Base-by-base conservation (phyloP, 192 early-diverging fungal species). In the Coemansia asiatica region DNA sequence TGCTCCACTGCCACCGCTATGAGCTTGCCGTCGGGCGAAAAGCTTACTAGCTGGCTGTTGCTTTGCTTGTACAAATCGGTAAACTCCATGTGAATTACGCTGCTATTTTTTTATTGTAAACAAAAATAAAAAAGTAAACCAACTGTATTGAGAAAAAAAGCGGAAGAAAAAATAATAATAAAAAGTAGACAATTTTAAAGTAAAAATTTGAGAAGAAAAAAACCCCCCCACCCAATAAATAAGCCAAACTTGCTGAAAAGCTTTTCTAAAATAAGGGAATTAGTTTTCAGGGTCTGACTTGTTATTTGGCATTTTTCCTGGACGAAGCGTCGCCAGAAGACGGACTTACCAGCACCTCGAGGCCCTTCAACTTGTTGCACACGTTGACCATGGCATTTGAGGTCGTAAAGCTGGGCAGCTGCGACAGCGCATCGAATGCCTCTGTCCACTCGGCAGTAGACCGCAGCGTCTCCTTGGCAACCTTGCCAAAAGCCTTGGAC, bases 1-100 rank as follows among this genome's bases (percentile, higher is more conserved):
- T 82, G 79, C 65, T 82, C 74, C 0, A 82, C 74, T 0, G 63
- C 69, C 22, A 82, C 68, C 7, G 79, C 79, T 12, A 82, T 61
- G 53, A 63, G 69, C 27, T 64, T 56, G 1, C 79, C 79, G 65
- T 73, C 68, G 2, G 79, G 79, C 67, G 79, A 82, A 49, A 71
- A 82, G 64, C 26, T 16, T 13, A 60, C 78, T 58, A 81, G 57
- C 46, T 67, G 13, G 36, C 67, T 68, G 29, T 81, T 81, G 28
- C 64, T 69, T 63, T 82, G 79, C 53, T 82, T 82, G 61, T 82
- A 82, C 62, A 82, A 27, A 23, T 82, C 79, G 0, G 74, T 66
- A 49, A 82, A 82, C 26, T 82, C 79, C 79, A 82, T 82, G 48
- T n/a, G 7, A 54, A 55, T 46, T 10, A 8, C 16, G 40, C n/a